Percentiles rank a stretch among this genome's conserved stretches.
Evolutionary conservation across 2,329 filamentous ascomycete species (phyloP).

Genomic region (Stagonosporopsis rhizophila): DNA sequence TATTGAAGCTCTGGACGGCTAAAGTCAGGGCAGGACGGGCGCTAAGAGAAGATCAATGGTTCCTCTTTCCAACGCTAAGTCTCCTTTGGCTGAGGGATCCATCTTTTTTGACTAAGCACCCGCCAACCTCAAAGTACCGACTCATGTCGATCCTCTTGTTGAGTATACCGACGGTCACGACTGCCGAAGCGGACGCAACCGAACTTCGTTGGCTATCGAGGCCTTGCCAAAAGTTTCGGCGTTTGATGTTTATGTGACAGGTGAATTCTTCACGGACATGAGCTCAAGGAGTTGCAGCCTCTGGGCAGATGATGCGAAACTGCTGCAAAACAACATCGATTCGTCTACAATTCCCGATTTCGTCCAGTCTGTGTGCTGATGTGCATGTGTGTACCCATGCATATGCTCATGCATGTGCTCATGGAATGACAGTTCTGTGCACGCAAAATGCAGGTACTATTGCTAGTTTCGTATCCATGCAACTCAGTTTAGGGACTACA

Average conservation of each 20-base stretch:
- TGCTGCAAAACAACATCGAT: not conserved
- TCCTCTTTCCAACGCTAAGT: not conserved
- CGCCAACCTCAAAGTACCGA: not conserved
- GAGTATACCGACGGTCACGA: conserved; percentile 1
- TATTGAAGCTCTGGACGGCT: conserved; percentile 3
- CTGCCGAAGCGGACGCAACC: not conserved
- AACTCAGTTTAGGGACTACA: not conserved
- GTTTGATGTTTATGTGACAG: not conserved
- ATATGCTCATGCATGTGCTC: not conserved
- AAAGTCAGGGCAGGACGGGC: conserved; percentile 5
- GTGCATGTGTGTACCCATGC: not conserved
- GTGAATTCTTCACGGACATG: not conserved
- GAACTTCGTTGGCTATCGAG: not conserved
- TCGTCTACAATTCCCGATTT: not conserved
- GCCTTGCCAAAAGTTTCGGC: not conserved
- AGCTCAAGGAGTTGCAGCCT: too few species aligned
- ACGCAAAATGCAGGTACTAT: conserved; percentile 4
- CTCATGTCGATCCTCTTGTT: not conserved
- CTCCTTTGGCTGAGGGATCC: not conserved
- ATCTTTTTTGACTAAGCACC: conserved; percentile 1
- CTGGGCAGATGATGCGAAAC: not conserved
- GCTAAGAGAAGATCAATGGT: conserved; percentile 8
- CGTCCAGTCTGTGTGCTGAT: not conserved
- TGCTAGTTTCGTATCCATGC: not conserved
- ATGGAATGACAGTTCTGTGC: not conserved